Percentiles rank a stretch among this genome's conserved stretches.
Evolutionary conservation across 78 protist species (phyloP).

Genomic region (Bodo saltans): DNA sequence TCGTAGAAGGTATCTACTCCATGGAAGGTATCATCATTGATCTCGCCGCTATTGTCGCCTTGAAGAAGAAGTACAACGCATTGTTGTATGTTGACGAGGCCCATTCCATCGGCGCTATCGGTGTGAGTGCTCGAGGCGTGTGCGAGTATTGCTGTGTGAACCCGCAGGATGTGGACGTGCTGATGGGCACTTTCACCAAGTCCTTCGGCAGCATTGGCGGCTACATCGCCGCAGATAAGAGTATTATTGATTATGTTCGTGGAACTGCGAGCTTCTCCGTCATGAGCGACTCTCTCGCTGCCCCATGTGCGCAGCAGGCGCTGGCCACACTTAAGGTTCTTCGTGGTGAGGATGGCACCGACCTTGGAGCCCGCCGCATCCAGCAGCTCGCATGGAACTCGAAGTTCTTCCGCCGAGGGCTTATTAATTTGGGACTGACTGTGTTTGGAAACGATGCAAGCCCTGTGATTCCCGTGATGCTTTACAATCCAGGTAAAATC

Average conservation of each 20-base stretch:
- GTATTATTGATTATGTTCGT: neutral
- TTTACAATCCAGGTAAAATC: too few relatives aligned
- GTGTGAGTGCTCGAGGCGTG: conserved; percentile 90
- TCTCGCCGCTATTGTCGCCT: conserved; percentile 67
- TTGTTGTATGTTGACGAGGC: conserved; percentile 98
- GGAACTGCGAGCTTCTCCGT: neutral
- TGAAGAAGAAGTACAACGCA: conserved; percentile 87
- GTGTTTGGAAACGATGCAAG: conserved; percentile 25
- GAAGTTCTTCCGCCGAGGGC: conserved; percentile 4
- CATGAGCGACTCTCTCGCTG: neutral
- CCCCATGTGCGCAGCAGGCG: conserved; percentile 13
- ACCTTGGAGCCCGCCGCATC: neutral
- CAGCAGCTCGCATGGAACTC: conserved; percentile 3
- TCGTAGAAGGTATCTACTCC: conserved; percentile 94
- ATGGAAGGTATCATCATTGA: conserved; percentile 94
- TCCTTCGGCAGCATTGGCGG: conserved; percentile 95
- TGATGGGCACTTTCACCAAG: conserved; percentile 99
- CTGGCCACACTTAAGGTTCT: neutral
- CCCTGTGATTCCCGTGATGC: too few relatives aligned
- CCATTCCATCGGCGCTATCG: conserved; percentile 97
- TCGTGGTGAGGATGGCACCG: conserved; percentile 12
- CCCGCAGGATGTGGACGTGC: conserved; percentile 85
- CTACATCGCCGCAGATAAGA: conserved; percentile 72
- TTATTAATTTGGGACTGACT: conserved; percentile 11
- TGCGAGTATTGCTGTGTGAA: conserved; percentile 74